Conservation (phyloP, 1,139 yeast species). For the Nakaseomyces kungkrabaensis region DNA sequence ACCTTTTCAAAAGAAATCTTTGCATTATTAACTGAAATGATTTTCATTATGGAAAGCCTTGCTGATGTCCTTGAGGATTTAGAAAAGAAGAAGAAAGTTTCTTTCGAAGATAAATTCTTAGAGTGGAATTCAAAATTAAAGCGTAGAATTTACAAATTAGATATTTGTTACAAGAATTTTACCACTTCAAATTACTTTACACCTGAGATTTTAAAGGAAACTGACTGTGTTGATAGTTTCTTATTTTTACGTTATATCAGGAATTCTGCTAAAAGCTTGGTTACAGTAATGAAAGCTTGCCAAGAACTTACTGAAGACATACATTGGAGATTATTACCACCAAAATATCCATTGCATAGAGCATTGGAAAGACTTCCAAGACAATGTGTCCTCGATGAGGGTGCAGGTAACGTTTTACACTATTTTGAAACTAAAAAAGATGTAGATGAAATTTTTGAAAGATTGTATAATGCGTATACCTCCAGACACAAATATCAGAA, state of each 20-base stretch:
- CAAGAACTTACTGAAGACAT: conserved; percentile 16
- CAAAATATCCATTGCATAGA: conserved; percentile 34
- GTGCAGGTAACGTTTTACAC: conserved; percentile 36
- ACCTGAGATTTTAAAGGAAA: conserved; percentile 29
- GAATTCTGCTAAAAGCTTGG: conserved; percentile 30
- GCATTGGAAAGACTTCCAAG: conserved; percentile 35
- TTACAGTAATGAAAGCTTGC: conserved; percentile 18
- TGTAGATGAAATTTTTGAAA: conserved; percentile 41
- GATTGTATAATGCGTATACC: conserved; percentile 34
- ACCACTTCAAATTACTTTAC: conserved; percentile 29
- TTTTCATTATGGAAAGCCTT: conserved; percentile 20
- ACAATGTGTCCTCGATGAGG: conserved; percentile 39
- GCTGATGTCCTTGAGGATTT: conserved; percentile 16
- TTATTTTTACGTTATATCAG: conserved; percentile 31
- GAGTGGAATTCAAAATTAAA: conserved; percentile 16
- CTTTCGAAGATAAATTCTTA: conserved; percentile 5
- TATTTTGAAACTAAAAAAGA: conserved; percentile 36
- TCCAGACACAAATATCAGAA: conserved; percentile 27
- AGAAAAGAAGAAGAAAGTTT: conserved; percentile 4
- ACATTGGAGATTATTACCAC: conserved; percentile 30
- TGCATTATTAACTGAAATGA: conserved; percentile 27
- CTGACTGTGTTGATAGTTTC: conserved; percentile 30
- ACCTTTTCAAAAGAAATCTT: conserved; percentile 27
- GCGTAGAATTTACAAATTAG: conserved; percentile 27
- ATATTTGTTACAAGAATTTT: conserved; percentile 29